Evolutionary conservation across 2,329 filamentous ascomycete species (phyloP).

Genomic region (Mycosphaerella sp.): DNA sequence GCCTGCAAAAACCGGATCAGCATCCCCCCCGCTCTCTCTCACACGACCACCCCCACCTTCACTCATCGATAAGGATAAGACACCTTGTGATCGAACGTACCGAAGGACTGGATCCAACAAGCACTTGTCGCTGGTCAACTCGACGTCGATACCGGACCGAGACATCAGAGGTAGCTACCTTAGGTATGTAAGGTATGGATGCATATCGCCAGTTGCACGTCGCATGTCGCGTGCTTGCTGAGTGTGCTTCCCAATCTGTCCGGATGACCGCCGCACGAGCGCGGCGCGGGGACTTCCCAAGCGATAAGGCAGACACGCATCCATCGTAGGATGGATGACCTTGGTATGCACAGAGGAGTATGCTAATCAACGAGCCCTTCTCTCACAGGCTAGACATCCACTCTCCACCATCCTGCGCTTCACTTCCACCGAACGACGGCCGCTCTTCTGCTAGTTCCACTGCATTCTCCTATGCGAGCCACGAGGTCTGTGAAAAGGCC

Average conservation of each 20-base stretch:
- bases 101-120: not conserved
- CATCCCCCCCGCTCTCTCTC: not conserved
- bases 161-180: not conserved
- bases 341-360: no score
- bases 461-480: no score
- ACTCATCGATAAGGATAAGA: not conserved
- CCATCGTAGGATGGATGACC: no score
- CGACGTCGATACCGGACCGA: not conserved
- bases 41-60: not conserved
- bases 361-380: no score
- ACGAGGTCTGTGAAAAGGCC: no score
- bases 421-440: no score
- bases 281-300: no score
- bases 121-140: not conserved
- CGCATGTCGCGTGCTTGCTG: not conserved
- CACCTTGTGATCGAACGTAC: not conserved
- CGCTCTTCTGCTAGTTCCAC: no score
- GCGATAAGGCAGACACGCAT: no score
- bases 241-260: not conserved
- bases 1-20: not conserved
- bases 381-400: not conserved
- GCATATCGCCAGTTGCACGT: no score
- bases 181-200: not conserved
- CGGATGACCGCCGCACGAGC: not conserved
- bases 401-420: no score